These are phyloP conservation scores for Fusarium robinianum DNA, from an alignment of 2,329 filamentous ascomycete species.

Conservation along the genomic window DNA sequence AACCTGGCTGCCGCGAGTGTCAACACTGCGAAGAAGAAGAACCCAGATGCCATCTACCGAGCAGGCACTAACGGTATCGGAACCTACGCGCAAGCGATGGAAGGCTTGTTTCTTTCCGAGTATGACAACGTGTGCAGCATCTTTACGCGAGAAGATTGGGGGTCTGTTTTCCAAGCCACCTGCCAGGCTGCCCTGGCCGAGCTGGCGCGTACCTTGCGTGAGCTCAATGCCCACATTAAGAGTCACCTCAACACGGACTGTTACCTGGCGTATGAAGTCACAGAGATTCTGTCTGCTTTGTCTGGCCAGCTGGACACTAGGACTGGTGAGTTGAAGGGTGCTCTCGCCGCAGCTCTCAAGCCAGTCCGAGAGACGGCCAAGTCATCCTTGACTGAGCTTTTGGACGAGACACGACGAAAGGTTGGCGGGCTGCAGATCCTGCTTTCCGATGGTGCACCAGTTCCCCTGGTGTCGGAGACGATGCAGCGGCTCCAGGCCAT, in stretches of 20 bases:
- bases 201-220: constrained; percentile 81
- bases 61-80: constrained; percentile 89
- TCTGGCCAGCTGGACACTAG: constrained; percentile 79
- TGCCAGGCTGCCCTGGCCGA: constrained; percentile 79
- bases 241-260: constrained; percentile 86
- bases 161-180: constrained; percentile 75
- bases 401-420: constrained; percentile 80
- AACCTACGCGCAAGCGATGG: constrained; percentile 84
- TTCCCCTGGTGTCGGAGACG: constrained; percentile 79
- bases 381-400: constrained; percentile 76
- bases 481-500: constrained; percentile 87
- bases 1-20: constrained; percentile 88
- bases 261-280: constrained; percentile 92
- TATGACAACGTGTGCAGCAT: constrained; percentile 89
- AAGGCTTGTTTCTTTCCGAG: constrained; percentile 84
- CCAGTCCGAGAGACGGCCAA: constrained; percentile 93
- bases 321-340: constrained; percentile 82
- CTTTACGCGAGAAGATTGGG: constrained; percentile 85
- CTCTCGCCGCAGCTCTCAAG: constrained; percentile 82
- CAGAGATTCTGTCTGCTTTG: constrained; percentile 82
- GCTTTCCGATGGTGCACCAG: constrained; percentile 76
- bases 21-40: constrained; percentile 80
- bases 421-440: constrained; percentile 68
- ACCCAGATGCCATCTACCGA: constrained; percentile 80
- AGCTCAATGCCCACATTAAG: constrained; percentile 89